phyloP scores from a whole-genome alignment of 169 alveolate species.

The Babesia gibsoni region DNA sequence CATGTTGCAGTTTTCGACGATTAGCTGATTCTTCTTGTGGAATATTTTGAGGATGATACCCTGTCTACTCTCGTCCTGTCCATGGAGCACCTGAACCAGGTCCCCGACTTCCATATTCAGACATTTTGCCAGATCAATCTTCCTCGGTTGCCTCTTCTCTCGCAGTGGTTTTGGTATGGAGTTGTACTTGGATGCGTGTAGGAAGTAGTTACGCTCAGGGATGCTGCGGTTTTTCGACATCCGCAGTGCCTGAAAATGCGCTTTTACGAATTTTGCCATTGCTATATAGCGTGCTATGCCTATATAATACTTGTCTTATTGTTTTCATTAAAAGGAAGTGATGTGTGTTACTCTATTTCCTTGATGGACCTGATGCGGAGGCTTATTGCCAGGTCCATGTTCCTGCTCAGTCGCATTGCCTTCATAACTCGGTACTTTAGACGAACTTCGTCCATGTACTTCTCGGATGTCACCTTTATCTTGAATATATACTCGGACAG shows the following conservation, averaged over 20 bases:
- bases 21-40: slow-evolving; percentile 76
- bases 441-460: slow-evolving; percentile 55
- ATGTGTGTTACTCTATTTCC: not conserved
- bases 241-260: slow-evolving; percentile 72
- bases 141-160: slow-evolving; percentile 73
- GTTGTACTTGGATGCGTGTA: slow-evolving; percentile 76
- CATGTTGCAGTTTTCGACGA: slow-evolving; percentile 87
- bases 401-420: slow-evolving; percentile 28
- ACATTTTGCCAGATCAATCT: slow-evolving; percentile 74
- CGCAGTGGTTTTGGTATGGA: slow-evolving; percentile 76
- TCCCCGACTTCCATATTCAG: slow-evolving; percentile 80
- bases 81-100: slow-evolving; percentile 85
- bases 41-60: slow-evolving; percentile 81
- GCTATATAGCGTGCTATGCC: not conserved
- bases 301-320: slow-evolving; percentile 6
- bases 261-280: slow-evolving; percentile 79
- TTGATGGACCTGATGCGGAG: slow-evolving; percentile 40
- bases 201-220: slow-evolving; percentile 68
- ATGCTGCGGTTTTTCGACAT: slow-evolving; percentile 68
- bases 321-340: not conserved
- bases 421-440: slow-evolving; percentile 39
- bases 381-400: slow-evolving; percentile 26
- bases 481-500: slow-evolving; percentile 60
- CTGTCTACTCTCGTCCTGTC: slow-evolving; percentile 79
- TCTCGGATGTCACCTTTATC: slow-evolving; percentile 35